Conservation (phyloP, 164 flowering plant species). For the Umbellularia californica region DNA sequence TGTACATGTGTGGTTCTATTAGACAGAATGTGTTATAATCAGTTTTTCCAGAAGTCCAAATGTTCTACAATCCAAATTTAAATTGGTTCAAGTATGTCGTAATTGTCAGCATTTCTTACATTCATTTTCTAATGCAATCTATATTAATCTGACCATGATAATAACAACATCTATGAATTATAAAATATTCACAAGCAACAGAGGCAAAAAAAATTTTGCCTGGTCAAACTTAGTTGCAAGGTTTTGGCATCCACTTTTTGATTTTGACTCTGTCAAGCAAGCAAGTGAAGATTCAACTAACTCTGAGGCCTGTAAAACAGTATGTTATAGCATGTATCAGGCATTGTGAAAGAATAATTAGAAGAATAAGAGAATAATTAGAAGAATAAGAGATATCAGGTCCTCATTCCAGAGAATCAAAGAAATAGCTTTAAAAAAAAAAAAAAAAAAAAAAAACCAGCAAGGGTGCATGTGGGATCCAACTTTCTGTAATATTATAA, state of each 20-base stretch:
- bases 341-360: background rate
- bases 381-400: background rate
- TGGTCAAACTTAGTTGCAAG: conserved; percentile 53
- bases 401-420: background rate
- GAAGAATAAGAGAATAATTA: background rate
- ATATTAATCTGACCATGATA: background rate
- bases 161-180: background rate
- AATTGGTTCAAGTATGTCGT: background rate
- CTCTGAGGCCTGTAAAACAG: conserved; percentile 61
- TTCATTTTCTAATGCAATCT: background rate
- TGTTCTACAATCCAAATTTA: background rate
- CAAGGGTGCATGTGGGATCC: background rate
- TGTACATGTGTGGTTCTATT: background rate
- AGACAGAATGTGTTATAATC: background rate
- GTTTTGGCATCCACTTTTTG: conserved; percentile 30
- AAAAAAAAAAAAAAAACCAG: too few relatives aligned
- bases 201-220: conserved; percentile 49
- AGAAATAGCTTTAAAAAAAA: too few relatives aligned
- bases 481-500: background rate
- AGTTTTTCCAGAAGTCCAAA: background rate
- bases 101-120: background rate
- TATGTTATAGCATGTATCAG: background rate
- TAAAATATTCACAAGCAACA: background rate
- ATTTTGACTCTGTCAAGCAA: conserved; percentile 38
- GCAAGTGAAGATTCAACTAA: conserved; percentile 69